phyloP scores from a whole-genome alignment of 495 filamentous ascomycete species.

The Aspergillus sclerotiicarbonarius region DNA sequence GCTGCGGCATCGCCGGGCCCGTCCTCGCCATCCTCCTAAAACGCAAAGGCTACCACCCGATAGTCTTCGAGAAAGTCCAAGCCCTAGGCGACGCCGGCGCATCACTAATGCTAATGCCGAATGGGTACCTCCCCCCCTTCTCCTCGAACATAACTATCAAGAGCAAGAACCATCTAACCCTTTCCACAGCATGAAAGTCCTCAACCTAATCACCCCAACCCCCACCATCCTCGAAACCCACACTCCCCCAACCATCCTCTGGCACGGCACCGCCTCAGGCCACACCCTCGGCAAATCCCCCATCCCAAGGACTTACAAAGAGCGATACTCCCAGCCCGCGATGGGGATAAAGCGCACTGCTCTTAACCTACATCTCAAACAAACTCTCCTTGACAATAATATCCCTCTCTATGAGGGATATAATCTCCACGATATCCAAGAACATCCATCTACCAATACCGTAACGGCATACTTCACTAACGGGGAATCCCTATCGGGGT shows the following conservation, averaged over 20 bases:
- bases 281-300: constrained; percentile 2
- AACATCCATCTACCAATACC: constrained; percentile 1
- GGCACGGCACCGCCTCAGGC: constrained; percentile 1
- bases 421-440: constrained; percentile 12
- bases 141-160: no score
- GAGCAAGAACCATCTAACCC: no score
- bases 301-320: constrained; percentile 8
- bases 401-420: constrained; percentile 18
- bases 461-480: constrained; percentile 17
- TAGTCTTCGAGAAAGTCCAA: constrained; percentile 26
- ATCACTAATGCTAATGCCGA: constrained; percentile 23
- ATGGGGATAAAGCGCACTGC: constrained; percentile 12
- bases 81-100: constrained; percentile 22
- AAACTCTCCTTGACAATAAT: background rate
- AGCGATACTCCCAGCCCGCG: constrained; percentile 11
- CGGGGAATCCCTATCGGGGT: constrained; percentile 10
- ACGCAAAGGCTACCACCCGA: constrained; percentile 23
- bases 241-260: background rate
- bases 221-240: background rate
- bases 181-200: constrained; percentile 9
- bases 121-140: constrained; percentile 15
- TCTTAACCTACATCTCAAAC: constrained; percentile 13
- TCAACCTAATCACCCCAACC: background rate
- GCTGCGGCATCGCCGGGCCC: constrained; percentile 25
- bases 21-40: constrained; percentile 20